These are phyloP conservation scores for Penicillium concentricum DNA, from an alignment of 2,329 filamentous ascomycete species.

Conservation along the genomic window DNA sequence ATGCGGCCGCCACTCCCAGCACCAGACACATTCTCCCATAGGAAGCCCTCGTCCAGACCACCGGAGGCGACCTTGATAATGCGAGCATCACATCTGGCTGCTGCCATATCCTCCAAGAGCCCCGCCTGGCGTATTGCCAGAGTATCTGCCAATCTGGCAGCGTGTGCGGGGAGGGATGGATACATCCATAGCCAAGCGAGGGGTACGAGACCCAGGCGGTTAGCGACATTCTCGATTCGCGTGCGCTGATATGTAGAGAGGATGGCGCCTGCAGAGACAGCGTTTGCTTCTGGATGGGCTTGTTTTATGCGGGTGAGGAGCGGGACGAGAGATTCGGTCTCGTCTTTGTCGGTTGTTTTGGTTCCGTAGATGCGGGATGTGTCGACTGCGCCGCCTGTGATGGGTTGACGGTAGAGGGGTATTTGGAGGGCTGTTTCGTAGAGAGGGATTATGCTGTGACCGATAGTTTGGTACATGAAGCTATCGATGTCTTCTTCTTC, in stretches of 20 bases:
- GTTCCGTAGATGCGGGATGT: slow-evolving; percentile 67
- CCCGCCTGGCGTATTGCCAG: slow-evolving; percentile 32
- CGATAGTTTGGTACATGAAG: slow-evolving; percentile 99
- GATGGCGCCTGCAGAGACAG: slow-evolving; percentile 86
- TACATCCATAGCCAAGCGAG: slow-evolving; percentile 93
- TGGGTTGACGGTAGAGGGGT: slow-evolving; percentile 79
- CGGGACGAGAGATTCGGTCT: slow-evolving; percentile 82
- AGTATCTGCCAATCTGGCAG: slow-evolving; percentile 20
- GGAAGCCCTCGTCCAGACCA: slow-evolving; percentile 73
- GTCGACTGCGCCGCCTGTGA: slow-evolving; percentile 69
- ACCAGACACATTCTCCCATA: slow-evolving; percentile 75
- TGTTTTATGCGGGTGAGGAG: slow-evolving; percentile 67
- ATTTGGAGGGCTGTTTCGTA: slow-evolving; percentile 77
- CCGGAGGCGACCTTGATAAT: slow-evolving; percentile 95
- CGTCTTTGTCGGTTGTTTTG: slow-evolving; percentile 56
- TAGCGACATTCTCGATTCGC: slow-evolving; percentile 85
- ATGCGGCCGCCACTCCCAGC: slow-evolving; percentile 36
- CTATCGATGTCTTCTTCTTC: slow-evolving; percentile 73
- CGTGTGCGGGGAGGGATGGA: slow-evolving; percentile 63
- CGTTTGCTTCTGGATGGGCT: slow-evolving; percentile 76
- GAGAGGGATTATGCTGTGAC: slow-evolving; percentile 80
- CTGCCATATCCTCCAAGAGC: slow-evolving; percentile 78
- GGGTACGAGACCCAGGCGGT: slow-evolving; percentile 77
- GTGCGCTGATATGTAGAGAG: slow-evolving; percentile 95
- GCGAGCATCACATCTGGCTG: slow-evolving; percentile 75